These are phyloP conservation scores for Fragilaria radians DNA, from an alignment of 108 stramenopile species.

Conservation along the genomic window DNA sequence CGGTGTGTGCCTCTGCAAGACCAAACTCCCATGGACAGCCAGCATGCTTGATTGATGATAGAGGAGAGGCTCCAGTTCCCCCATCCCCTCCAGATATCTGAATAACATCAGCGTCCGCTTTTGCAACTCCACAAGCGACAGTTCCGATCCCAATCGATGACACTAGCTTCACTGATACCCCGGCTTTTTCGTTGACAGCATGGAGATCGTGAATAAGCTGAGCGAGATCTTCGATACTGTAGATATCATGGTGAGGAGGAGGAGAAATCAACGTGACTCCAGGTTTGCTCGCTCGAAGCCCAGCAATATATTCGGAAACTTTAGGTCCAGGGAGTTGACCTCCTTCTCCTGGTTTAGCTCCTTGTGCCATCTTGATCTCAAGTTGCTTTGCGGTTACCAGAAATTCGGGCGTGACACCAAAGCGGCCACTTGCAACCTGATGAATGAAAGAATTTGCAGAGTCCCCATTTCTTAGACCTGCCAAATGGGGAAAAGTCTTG, in stretches of 20 bases:
- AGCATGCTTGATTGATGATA: constrained; percentile 88
- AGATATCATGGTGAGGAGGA: constrained; percentile 96
- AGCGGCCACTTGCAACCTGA: constrained; percentile 91
- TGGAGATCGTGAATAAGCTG: constrained; percentile 95
- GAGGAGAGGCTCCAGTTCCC: constrained; percentile 91
- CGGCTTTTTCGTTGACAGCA: constrained; percentile 85
- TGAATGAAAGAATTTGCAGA: constrained; percentile 86
- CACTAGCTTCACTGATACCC: constrained; percentile 96
- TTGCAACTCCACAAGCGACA: constrained; percentile 93
- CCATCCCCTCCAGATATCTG: constrained; percentile 91
- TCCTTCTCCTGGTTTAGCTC: constrained; percentile 95
- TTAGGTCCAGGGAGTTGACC: constrained; percentile 92
- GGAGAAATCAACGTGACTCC: constrained; percentile 93
- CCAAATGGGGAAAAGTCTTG: constrained; percentile 78
- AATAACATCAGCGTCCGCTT: constrained; percentile 94
- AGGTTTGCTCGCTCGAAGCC: constrained; percentile 78
- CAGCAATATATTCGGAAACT: constrained; percentile 92
- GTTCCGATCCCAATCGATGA: constrained; percentile 95
- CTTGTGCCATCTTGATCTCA: constrained; percentile 96
- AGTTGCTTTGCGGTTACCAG: constrained; percentile 87
- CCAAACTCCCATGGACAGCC: constrained; percentile 94
- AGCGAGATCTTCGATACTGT: constrained; percentile 95
- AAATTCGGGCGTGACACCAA: constrained; percentile 93
- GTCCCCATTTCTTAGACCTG: constrained; percentile 86
- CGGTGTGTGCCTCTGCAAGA: constrained; percentile 87